These are phyloP conservation scores for Hypoxylon sp. DNA, from an alignment of 2,329 filamentous ascomycete genomes.

Conservation along the genomic window DNA sequence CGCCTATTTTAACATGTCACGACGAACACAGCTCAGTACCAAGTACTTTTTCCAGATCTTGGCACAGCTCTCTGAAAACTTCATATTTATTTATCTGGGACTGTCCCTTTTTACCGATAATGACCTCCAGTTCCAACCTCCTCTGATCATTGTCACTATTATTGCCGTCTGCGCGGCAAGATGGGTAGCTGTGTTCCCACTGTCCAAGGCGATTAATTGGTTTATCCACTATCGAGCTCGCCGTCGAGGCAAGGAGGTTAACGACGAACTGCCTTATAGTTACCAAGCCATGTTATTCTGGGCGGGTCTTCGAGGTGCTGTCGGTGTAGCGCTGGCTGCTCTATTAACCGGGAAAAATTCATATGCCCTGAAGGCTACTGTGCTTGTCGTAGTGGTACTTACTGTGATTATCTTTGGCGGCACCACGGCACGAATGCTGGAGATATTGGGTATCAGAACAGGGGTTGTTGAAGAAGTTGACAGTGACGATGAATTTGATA, in stretches of 20 bases:
- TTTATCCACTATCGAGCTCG: slow-evolving; percentile 89
- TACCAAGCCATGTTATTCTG: slow-evolving; percentile 99
- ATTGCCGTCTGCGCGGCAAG: slow-evolving; percentile 92
- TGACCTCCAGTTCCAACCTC: slow-evolving; percentile 89
- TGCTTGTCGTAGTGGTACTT: slow-evolving; percentile 96
- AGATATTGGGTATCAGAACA: slow-evolving; percentile 96
- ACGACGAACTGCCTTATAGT: slow-evolving; percentile 91
- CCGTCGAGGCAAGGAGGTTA: slow-evolving; percentile 79
- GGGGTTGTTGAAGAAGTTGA: slow-evolving; percentile 98
- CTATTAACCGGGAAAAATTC: slow-evolving; percentile 87
- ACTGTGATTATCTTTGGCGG: slow-evolving; percentile 99
- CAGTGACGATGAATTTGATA: slow-evolving; percentile 98
- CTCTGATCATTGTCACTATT: slow-evolving; percentile 94
- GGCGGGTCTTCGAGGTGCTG: slow-evolving; percentile 94
- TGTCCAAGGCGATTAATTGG: slow-evolving; percentile 92
- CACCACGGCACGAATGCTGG: slow-evolving; percentile 96
- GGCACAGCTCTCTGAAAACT: slow-evolving; percentile 96
- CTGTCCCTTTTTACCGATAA: slow-evolving; percentile 94
- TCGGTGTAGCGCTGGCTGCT: slow-evolving; percentile 94
- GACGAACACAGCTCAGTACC: slow-evolving; percentile 95
- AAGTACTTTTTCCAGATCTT: slow-evolving; percentile 98
- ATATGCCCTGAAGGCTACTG: slow-evolving; percentile 88
- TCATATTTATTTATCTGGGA: slow-evolving; percentile 99
- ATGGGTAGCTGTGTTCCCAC: slow-evolving; percentile 94
- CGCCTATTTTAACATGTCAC: slow-evolving; percentile 99